These are phyloP conservation scores for Pyronema omphalodes DNA, from an alignment of 495 filamentous ascomycete species.

Conservation along the genomic window DNA sequence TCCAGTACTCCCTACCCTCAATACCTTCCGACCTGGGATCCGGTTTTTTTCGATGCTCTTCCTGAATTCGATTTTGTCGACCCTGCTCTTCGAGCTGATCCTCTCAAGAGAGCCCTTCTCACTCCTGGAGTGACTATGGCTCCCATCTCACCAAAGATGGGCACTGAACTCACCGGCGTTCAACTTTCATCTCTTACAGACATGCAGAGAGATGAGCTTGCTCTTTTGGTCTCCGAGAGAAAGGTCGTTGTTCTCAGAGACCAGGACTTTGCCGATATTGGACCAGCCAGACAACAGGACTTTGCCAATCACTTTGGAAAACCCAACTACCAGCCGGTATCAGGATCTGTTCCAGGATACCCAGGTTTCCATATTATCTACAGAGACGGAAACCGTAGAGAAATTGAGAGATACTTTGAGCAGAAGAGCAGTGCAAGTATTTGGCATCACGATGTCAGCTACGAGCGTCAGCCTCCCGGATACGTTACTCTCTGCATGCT, in stretches of 20 bases:
- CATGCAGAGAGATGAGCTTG: slow-evolving; percentile 63
- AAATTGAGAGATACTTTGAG: slow-evolving; percentile 37
- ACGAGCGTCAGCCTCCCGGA: slow-evolving; percentile 69
- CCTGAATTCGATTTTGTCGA: slow-evolving; percentile 26
- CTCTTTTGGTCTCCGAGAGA: slow-evolving; percentile 55
- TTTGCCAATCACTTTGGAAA: slow-evolving; percentile 64
- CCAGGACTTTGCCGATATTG: slow-evolving; percentile 60
- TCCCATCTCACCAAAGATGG: slow-evolving; percentile 44
- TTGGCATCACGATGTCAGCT: slow-evolving; percentile 57
- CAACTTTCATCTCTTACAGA: slow-evolving; percentile 50
- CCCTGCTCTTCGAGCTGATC: slow-evolving; percentile 26
- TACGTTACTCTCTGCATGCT: slow-evolving; percentile 68
- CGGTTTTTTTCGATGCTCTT: slow-evolving; percentile 20
- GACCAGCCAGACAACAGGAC: slow-evolving; percentile 49
- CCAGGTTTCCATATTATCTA: slow-evolving; percentile 45
- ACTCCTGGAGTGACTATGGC: slow-evolving; percentile 12
- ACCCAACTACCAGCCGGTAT: slow-evolving; percentile 42
- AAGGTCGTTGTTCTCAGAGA: slow-evolving; percentile 67
- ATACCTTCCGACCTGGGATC: slow-evolving; percentile 60
- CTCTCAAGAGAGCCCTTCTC: slow-evolving; percentile 24
- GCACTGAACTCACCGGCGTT: slow-evolving; percentile 56
- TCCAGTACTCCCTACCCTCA: slow-evolving; percentile 37
- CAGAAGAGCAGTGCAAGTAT: slow-evolving; percentile 37
- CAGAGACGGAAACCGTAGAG: slow-evolving; percentile 37
- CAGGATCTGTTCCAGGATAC: slow-evolving; percentile 33